Percentiles rank a stretch among this genome's conserved stretches.
Evolutionary conservation across 768 basidiomycete genomes (phyloP).

Genomic region (Calvatia gigantea): DNA sequence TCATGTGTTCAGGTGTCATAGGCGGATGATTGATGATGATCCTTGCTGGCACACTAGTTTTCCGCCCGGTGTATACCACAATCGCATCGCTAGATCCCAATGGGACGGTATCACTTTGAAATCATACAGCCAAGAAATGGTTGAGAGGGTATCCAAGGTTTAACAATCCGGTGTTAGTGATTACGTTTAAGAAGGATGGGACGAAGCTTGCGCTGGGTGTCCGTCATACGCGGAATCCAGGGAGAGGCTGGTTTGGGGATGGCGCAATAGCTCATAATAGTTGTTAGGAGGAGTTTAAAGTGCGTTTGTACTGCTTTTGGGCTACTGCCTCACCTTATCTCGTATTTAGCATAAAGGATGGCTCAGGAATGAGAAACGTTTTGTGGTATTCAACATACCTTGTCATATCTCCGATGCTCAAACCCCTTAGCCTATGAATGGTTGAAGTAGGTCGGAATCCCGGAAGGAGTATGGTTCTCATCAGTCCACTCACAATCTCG

Average conservation of each 20-base stretch:
- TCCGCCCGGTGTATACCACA: constrained; percentile 90
- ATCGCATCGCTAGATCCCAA: constrained; percentile 97
- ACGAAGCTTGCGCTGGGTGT: constrained; percentile 78
- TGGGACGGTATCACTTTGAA: constrained; percentile 93
- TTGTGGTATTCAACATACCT: background rate
- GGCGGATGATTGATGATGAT: constrained; percentile 83
- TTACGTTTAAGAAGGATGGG: constrained; percentile 84
- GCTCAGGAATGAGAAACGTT: background rate
- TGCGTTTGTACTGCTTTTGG: background rate
- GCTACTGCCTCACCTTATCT: background rate
- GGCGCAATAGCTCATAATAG: constrained; percentile 58
- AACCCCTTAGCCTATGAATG: no score
- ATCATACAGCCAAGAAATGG: constrained; percentile 94
- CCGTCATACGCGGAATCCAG: constrained; percentile 89
- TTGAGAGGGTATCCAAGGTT: constrained; percentile 87
- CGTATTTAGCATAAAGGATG: constrained; percentile 3
- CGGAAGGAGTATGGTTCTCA: no score
- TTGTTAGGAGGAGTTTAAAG: constrained; percentile 75
- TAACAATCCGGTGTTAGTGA: constrained; percentile 65
- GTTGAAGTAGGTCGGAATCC: no score
- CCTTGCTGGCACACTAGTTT: constrained; percentile 93
- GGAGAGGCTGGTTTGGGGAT: constrained; percentile 71
- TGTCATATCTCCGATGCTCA: background rate
- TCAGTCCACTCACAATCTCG: no score
- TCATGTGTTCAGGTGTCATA: constrained; percentile 97